Evolutionary conservation across 2,329 filamentous ascomycete genomes (phyloP).

Genomic region (Metarhizium album): DNA sequence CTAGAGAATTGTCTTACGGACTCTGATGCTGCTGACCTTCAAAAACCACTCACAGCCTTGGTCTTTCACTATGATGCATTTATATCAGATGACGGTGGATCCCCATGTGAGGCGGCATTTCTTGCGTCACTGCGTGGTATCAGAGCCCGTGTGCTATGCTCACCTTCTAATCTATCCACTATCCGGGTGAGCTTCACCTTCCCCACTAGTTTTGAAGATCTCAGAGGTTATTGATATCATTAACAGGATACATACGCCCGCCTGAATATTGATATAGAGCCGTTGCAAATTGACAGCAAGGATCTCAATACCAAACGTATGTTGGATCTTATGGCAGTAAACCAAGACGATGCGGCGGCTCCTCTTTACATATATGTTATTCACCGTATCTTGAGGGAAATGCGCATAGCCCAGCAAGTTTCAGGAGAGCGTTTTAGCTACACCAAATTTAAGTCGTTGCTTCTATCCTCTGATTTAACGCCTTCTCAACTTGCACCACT

Average conservation of each 20-base stretch:
- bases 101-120: conserved; percentile 48
- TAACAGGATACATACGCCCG: conserved; percentile 26
- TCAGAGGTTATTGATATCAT: not conserved
- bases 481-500: conserved; percentile 42
- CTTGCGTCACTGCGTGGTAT: conserved; percentile 33
- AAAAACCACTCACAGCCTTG: conserved; percentile 42
- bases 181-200: conserved; percentile 20
- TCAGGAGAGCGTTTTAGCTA: conserved; percentile 35
- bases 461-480: conserved; percentile 26
- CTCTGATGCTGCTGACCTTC: conserved; percentile 31
- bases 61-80: conserved; percentile 55
- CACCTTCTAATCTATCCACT: conserved; percentile 36
- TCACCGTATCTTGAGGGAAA: conserved; percentile 41
- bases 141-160: conserved; percentile 40
- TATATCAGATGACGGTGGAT: conserved; percentile 32
- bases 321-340: conserved; percentile 47
- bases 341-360: conserved; percentile 19
- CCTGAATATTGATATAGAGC: conserved; percentile 34
- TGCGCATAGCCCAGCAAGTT: conserved; percentile 35
- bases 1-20: conserved; percentile 44
- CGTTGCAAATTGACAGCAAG: conserved; percentile 36
- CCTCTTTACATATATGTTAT: conserved; percentile 49
- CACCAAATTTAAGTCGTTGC: conserved; percentile 27
- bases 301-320: conserved; percentile 47
- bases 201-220: not conserved